Base-by-base conservation (phyloP, 2,329 filamentous ascomycete species). In the Fusarium sp. region DNA sequence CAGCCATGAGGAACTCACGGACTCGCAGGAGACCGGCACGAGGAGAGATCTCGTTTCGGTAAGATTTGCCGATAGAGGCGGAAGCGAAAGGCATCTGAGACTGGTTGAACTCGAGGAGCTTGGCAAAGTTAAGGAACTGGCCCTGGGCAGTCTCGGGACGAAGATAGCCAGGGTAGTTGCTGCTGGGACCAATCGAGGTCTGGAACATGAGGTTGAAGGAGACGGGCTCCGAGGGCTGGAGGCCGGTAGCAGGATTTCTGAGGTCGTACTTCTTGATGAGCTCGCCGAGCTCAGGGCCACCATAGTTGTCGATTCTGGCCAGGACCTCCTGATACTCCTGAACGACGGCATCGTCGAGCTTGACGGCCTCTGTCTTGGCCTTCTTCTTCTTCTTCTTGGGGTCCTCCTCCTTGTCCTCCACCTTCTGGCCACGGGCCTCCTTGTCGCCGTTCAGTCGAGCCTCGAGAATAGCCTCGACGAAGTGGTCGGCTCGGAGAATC, bases 181-280 rank as follows among this genome's bases (percentile, higher is more conserved):
- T 93, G 86, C 94, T 97, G 66, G 96, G 95, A 71, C 96, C 96
- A 81, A 99, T 98, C 38, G 93, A 89, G 47, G 96, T 98, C 84
- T 96, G 93, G 88, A 98, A 99, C 96, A 99, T 99, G 80, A 99
- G 91, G 86, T 99, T 99, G 90, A 98, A 98, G 47, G 94, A 89
- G 60, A 97, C 93, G 5, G 96, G 96, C 34, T 93, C 92, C 31
- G 91, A 89, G 40, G 97, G 92, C 77, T 93, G 90, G 71, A 91
- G 90, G 76, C 92, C 93, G 77, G 93, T 97, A 60, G 89, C 88
- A 31, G 96, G 95, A 85, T 97, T 98, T 85, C 91, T 93, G 83
- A 99, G 93, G 76, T 98, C 91, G 84, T 96, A 93, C 87, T 97
- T 97, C 81, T 89, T 90, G 86, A 99, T 98, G 68, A 99, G 89